Conservation (phyloP, 106 monocot genomes). For the Dioscorea alata region DNA sequence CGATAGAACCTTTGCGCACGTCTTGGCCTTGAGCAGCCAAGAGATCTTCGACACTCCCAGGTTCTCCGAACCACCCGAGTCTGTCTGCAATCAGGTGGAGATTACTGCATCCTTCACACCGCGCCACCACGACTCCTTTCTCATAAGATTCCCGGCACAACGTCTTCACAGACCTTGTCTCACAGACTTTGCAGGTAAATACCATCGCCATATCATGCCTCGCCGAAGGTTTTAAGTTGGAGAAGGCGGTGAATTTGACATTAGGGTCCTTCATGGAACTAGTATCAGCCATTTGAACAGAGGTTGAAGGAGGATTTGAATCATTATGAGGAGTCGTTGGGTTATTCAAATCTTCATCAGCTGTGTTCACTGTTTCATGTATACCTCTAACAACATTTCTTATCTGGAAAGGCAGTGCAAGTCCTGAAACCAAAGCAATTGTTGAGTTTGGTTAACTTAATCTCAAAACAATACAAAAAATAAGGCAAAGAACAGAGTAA, state of each 20-base stretch:
- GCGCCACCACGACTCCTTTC: slow-evolving; percentile 76
- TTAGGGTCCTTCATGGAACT: slow-evolving; percentile 1
- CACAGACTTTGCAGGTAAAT: slow-evolving; percentile 91
- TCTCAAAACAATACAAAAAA: no score
- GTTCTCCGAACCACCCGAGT: slow-evolving; percentile 87
- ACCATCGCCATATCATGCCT: slow-evolving; percentile 82
- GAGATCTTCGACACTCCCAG: slow-evolving; percentile 80
- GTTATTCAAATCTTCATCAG: neutral
- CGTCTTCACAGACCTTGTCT: slow-evolving; percentile 86
- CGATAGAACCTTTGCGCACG: slow-evolving; percentile 63
- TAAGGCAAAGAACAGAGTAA: no score
- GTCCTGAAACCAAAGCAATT: neutral
- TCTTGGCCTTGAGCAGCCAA: slow-evolving; percentile 67
- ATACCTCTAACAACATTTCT: slow-evolving; percentile 10
- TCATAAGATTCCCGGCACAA: slow-evolving; percentile 77
- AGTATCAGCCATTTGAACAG: neutral
- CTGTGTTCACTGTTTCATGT: neutral
- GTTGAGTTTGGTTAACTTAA: no score
- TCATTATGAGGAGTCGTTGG: slow-evolving; percentile 1
- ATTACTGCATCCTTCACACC: slow-evolving; percentile 82
- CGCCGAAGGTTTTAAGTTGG: slow-evolving; percentile 54
- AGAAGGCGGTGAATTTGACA: slow-evolving; percentile 34
- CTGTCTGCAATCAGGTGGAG: slow-evolving; percentile 86
- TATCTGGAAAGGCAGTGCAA: neutral
- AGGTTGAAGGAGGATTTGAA: slow-evolving; percentile 3